These are phyloP conservation scores for Grosmannia penicillata DNA, from an alignment of 2,329 filamentous ascomycete species.

Conservation along the genomic window DNA sequence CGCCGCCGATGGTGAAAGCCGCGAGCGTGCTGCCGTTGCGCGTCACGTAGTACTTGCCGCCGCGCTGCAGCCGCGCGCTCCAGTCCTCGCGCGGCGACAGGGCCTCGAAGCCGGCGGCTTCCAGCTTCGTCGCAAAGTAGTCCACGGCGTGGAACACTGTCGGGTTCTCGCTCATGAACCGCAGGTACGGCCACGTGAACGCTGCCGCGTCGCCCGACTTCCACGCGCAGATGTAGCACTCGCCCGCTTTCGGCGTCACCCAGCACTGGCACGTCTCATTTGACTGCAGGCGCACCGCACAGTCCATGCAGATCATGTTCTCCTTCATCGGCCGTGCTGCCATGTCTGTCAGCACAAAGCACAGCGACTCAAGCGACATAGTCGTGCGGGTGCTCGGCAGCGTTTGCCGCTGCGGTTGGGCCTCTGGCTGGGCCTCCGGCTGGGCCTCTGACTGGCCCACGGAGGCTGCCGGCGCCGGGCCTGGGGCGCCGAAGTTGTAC, in stretches of 20 bases:
- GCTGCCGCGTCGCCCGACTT: conserved; percentile 36
- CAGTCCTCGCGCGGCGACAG: conserved; percentile 70
- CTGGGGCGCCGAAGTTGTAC: too few relatives aligned
- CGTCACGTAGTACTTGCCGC: conserved; percentile 33
- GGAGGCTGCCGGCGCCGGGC: too few relatives aligned
- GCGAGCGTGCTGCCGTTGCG: conserved; percentile 21
- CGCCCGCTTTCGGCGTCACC: too few relatives aligned
- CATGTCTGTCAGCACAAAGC: conserved; percentile 33
- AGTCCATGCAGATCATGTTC: conserved; percentile 22
- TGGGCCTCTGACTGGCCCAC: too few relatives aligned
- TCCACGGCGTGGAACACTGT: conserved; percentile 86
- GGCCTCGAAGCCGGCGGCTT: conserved; percentile 58
- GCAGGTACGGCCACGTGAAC: conserved; percentile 72
- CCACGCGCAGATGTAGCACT: conserved; percentile 23
- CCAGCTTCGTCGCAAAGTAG: conserved; percentile 60
- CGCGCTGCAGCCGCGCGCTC: conserved; percentile 54
- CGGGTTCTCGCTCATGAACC: conserved; percentile 79
- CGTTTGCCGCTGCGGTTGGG: neutral
- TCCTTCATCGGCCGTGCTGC: conserved; percentile 19
- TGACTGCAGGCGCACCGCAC: conserved; percentile 20
- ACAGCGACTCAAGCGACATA: conserved; percentile 6
- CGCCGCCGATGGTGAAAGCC: conserved; percentile 21
- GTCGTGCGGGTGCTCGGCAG: neutral
- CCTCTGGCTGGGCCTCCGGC: too few relatives aligned
- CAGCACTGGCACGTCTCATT: conserved; percentile 4